Conservation (phyloP, 495 filamentous ascomycete genomes). For the Podospora anserina region DNA sequence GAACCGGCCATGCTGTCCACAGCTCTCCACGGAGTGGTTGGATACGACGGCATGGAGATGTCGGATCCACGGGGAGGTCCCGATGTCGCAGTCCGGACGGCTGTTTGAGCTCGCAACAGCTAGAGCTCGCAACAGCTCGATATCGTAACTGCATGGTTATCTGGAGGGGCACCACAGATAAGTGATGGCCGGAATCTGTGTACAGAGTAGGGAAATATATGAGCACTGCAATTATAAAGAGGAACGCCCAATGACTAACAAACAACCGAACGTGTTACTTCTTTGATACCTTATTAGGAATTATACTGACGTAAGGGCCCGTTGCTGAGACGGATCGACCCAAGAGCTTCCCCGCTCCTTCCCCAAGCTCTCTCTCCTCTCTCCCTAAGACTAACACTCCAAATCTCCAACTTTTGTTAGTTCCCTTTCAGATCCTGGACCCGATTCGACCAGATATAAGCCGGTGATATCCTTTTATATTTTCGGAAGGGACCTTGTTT, state of each 20-base stretch:
- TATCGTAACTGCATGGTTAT: no score
- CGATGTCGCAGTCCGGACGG: neutral
- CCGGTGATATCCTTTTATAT: conserved; percentile 20
- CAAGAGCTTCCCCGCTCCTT: neutral
- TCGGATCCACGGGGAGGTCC: neutral
- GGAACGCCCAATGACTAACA: neutral
- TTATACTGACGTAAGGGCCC: conserved; percentile 3
- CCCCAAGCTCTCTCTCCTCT: neutral
- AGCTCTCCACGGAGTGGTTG: neutral
- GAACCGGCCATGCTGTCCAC: neutral
- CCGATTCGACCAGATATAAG: conserved; percentile 17
- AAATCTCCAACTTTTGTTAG: neutral
- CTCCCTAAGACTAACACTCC: neutral
- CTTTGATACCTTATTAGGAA: neutral
- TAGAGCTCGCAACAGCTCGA: no score
- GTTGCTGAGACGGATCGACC: neutral
- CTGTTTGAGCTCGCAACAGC: neutral
- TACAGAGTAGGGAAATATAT: neutral
- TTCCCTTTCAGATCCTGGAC: neutral
- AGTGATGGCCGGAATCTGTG: no score
- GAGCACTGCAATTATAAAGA: neutral
- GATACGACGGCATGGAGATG: neutral
- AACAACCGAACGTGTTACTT: neutral
- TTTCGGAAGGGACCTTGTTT: neutral
- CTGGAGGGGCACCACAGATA: no score